Evolutionary conservation across 2,329 filamentous ascomycete species (phyloP), one percentile per base, ranked within the genome.

Genomic region (Fusarium albidum): DNA sequence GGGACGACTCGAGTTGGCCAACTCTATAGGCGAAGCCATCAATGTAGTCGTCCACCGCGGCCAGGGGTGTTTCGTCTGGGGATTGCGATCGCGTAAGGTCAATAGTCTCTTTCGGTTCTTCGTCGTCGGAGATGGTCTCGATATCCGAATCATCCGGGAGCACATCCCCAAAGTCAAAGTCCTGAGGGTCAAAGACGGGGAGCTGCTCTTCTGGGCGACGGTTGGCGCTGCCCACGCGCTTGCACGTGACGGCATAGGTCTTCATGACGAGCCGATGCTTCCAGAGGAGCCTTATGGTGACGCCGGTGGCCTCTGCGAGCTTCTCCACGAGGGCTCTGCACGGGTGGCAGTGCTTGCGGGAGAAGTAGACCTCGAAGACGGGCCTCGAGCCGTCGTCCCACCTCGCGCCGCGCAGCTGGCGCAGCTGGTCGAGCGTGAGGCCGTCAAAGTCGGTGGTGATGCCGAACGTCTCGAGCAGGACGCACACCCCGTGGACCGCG

Each of bases 351-450:
- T 70, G 66, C 31, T 65, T 69, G 4, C 73, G 54, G 2, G 73
- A 75, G 9, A 75, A 73, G 54, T 70, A 72, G 0, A 75, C 64
- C 26, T 75, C 72, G 15, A 75, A 66, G 1, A 45, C 21, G 0
- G 71, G 72, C 3, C 55, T 56, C 0, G 63, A 55, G 9, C 66
- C 69, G 33, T 71, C 63, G 3, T 59, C 55, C 68, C 66, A 73
- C 1, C 47, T 26, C 6, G 42, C 63, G 1, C 33, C 9, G 3
- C 61, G 57, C 6, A 75, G 65, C 8, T 31, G 27, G 3, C 31
- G 25, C 6, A 75, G 62, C 0, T 69, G 59, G 1, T 46, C 38
- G 7, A 44, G 26, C 1, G 57, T 61, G 7, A 73, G 37, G 2
- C 51, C 58, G 21, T 66, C 37, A 12, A 64, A 44, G 39, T 67